Evolutionary conservation across 805 yeast species (phyloP), one percentile per base, ranked within the genome.

Genomic region (Yamadazyma akitaensis): DNA sequence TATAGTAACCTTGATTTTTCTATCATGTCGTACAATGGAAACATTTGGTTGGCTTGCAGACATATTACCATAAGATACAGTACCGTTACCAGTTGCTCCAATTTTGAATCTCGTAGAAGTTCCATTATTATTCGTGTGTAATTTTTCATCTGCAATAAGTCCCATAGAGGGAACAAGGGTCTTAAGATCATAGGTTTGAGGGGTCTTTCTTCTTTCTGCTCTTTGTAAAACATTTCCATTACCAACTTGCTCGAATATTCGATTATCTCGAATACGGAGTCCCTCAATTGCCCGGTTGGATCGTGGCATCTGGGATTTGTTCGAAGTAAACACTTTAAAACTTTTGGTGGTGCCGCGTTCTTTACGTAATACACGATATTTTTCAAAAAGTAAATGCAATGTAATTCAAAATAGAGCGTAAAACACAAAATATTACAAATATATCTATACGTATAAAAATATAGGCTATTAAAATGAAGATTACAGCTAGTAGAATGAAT

Each of bases 241-340:
- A 16, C 51, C 52, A 16, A 58, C 51, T 34, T 60, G 50, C 35
- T 63, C 59, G 43, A 61, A 65, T 25, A 54, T 48, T 44, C 61
- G 54, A 46, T 65, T 64, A 45, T 65, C 59, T 19, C 67, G 57
- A 31, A 65, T 65, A 56, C 60, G 61, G 30, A 65, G 48, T 50
- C 57, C 63, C 42, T 60, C 55, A 40, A 64, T 43, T 28, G n/a
- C n/a, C 32, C 32, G 32, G 32, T 28, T 28, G 5, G 32, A 28
- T 28, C n/a, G 12, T 5, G 32, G 32, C 32, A 28, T 28, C n/a
- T 4, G n/a, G n/a, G 32, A 28, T 28, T 9, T 17, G 16, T 18
- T 13, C n/a, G 25, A 35, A 14, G 35, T 42, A 42, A 42, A 42
- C 44, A 42, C 36, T 13, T 21, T 31, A 14, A 24, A 30, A 17